These are phyloP conservation scores for Phylloporus sp. DNA, from an alignment of 768 basidiomycete species.

Conservation along the genomic window DNA sequence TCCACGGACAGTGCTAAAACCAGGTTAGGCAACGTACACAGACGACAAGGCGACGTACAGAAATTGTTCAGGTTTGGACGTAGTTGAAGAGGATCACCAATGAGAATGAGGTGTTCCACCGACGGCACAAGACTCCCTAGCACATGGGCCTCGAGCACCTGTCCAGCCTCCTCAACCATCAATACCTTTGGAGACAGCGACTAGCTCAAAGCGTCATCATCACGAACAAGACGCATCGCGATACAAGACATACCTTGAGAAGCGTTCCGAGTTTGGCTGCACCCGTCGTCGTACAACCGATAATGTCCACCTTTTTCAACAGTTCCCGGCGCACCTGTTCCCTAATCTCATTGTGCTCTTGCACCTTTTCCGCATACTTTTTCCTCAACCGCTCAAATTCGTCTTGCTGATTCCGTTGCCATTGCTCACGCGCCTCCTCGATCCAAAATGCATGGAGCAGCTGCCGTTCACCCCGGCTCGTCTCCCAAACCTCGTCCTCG, in stretches of 20 bases:
- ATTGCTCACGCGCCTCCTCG: conserved; percentile 33
- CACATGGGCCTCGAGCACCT: conserved; percentile 77
- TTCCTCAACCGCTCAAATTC: conserved; percentile 44
- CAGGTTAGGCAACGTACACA: not conserved
- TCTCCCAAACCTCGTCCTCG: conserved; percentile 45
- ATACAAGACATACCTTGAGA: conserved; percentile 44
- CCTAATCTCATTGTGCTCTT: conserved; percentile 37
- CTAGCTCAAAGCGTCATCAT: conserved; percentile 30
- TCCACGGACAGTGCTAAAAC: conserved; percentile 64
- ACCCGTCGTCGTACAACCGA: conserved; percentile 78
- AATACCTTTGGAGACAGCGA: conserved; percentile 57
- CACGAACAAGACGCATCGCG: not conserved
- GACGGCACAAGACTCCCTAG: conserved; percentile 59
- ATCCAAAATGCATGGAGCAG: conserved; percentile 46
- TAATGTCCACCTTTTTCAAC: conserved; percentile 52
- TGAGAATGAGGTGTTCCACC: conserved; percentile 70
- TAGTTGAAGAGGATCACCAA: conserved; percentile 78
- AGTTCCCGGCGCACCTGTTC: conserved; percentile 58
- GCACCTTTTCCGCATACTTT: conserved; percentile 39
- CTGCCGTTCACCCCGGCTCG: conserved; percentile 49
- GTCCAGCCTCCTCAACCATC: conserved; percentile 78
- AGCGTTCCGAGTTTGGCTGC: conserved; percentile 64
- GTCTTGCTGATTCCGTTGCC: conserved; percentile 28
- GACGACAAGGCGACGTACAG: conserved; percentile 34
- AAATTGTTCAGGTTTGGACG: conserved; percentile 65